Conservation (phyloP, 148 eudicot species). For the Heliosperma pusillum region DNA sequence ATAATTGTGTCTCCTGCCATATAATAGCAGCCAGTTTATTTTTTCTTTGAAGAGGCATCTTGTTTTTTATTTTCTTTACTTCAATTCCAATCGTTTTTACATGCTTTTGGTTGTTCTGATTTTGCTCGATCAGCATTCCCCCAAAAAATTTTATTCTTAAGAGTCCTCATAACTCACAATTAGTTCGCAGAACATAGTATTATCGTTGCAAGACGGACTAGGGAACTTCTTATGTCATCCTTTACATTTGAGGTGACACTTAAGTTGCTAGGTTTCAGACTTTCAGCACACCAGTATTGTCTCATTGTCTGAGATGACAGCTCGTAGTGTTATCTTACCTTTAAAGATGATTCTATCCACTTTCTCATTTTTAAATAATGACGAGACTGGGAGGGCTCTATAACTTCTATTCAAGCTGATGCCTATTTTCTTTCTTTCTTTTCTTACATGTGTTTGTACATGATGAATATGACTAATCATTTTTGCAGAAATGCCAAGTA, state of each 20-base stretch:
- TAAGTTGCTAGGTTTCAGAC: neutral
- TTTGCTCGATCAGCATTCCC: too few species aligned
- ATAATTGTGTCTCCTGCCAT: neutral
- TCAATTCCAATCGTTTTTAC: neutral
- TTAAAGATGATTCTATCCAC: neutral
- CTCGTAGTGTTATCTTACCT: too few species aligned
- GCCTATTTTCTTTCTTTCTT: neutral
- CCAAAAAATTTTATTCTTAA: too few species aligned
- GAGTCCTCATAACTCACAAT: neutral
- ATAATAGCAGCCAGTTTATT: neutral
- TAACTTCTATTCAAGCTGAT: neutral
- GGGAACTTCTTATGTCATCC: neutral
- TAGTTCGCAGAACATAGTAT: too few species aligned
- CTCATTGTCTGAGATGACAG: too few species aligned
- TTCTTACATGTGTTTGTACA: neutral
- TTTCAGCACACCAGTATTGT: too few species aligned
- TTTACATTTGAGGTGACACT: neutral
- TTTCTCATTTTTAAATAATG: neutral
- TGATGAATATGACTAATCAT: neutral
- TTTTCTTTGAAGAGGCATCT: too few species aligned
- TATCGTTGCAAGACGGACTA: too few species aligned
- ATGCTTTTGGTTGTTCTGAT: too few species aligned
- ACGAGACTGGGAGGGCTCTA: neutral
- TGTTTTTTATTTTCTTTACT: neutral
- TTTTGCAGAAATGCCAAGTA: slow-evolving; percentile 31